Evolutionary conservation across 495 filamentous ascomycete genomes (phyloP), one percentile per base, ranked within the genome.

Genomic region (Neurospora sp.): DNA sequence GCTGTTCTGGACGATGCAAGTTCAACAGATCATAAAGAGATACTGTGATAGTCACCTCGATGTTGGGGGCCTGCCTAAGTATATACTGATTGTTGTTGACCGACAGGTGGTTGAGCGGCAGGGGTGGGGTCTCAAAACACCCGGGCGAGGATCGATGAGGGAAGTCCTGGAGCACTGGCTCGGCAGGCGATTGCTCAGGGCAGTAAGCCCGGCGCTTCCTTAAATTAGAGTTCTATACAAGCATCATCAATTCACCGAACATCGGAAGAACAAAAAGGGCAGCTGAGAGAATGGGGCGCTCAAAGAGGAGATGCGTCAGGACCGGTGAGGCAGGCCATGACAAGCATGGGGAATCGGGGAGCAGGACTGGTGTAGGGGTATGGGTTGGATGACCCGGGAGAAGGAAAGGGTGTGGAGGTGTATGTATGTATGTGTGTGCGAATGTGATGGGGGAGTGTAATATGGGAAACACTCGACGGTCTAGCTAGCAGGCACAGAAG

Each of bases 181-280:
- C 82, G 74, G 76, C 76, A 78, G 81, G 78, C 77, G 79, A 66
- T 73, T 81, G 83, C 77, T 81, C 82, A 70, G 80, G 78, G 79
- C 78, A 79, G 76, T 83, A 83, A 74, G 81, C 81, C 81, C 83
- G 83, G 73, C 84, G 83, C 74, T 83, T 85, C 78, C 81, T 85
- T 78, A 83, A 78, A 82, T 82, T 84, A 79, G 76, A 79, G 79
- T 84, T 85, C 84, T 86, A 84, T 77, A 82, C 77, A 80, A 80
- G 71, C 78, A 81, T 82, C 78, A 82, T 85, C 82, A 85, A 84
- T 79, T 78, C 80, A 83, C 83, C 80, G 82, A 78, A 82, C 78
- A 74, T 74, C 78, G 66, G 74, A 73, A 41, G 54, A 73, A 73
- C 74, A 62, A 72, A 75, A 72, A 69, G 70, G 72, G 73, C 40